Conservation (phyloP, 2,329 filamentous ascomycete species). For the Parafenestella ontariensis region DNA sequence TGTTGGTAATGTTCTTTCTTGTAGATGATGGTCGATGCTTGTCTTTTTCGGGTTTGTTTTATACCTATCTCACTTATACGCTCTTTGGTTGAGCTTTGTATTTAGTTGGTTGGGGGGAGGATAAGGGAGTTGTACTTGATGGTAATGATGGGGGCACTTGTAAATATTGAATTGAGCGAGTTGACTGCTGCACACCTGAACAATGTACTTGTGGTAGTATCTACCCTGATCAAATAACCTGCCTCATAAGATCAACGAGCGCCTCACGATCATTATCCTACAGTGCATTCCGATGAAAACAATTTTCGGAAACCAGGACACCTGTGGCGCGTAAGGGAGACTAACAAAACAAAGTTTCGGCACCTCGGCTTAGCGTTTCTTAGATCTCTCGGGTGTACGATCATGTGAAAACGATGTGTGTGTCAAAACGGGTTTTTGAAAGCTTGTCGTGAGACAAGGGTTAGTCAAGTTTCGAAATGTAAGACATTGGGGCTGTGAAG, state of each 20-base stretch:
- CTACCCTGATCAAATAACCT: no score
- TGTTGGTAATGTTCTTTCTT: background rate
- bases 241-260: no score
- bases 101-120: slow-evolving; percentile 8
- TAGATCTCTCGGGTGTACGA: background rate
- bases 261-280: no score
- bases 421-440: slow-evolving; percentile 11
- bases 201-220: no score
- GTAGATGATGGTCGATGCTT: slow-evolving; percentile 5
- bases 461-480: background rate
- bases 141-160: slow-evolving; percentile 1
- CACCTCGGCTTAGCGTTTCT: background rate
- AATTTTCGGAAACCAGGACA: no score
- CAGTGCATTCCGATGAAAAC: no score
- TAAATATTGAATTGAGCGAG: background rate
- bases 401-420: slow-evolving; percentile 10
- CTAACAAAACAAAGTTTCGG: background rate
- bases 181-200: no score
- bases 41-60: background rate
- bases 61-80: slow-evolving; percentile 19
- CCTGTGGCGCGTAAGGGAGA: no score
- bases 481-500: no score
- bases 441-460: slow-evolving; percentile 8
- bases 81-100: slow-evolving; percentile 12
- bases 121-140: background rate